phyloP scores from a whole-genome alignment of 2,329 filamentous ascomycete species.

The Aureobasidium sp. region DNA sequence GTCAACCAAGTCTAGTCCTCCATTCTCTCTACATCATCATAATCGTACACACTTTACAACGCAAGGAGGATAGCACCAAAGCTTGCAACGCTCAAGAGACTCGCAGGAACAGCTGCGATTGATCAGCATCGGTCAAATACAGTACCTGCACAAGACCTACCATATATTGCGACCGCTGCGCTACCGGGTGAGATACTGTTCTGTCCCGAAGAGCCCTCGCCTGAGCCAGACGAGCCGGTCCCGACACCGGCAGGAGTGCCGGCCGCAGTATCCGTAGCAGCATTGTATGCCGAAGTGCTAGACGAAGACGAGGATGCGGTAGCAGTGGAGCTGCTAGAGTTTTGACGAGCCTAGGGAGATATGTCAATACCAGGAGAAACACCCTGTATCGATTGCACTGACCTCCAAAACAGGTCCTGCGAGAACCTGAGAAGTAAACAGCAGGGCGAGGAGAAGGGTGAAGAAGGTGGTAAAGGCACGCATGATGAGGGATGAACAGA shows the following conservation, averaged over 20 bases:
- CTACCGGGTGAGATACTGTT: background rate
- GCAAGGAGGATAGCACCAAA: background rate
- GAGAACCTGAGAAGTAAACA: background rate
- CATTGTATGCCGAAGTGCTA: background rate
- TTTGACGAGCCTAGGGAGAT: background rate
- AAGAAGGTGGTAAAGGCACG: background rate
- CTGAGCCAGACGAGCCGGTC: background rate
- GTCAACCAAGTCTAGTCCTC: background rate
- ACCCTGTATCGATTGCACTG: background rate
- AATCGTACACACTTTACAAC: background rate
- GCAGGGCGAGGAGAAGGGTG: background rate
- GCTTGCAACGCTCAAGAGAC: background rate
- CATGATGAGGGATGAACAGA: background rate
- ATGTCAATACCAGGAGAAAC: background rate
- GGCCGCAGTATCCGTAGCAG: background rate
- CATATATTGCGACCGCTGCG: background rate
- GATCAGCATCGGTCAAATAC: background rate
- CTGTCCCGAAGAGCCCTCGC: constrained; percentile 1
- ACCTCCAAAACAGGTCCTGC: background rate
- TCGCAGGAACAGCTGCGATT: background rate
- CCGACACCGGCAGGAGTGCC: background rate
- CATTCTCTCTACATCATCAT: too few relatives aligned
- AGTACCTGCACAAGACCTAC: background rate
- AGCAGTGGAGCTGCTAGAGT: background rate
- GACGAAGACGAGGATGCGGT: background rate